These are phyloP conservation scores for Rhizopus delemar DNA, from an alignment of 371 early-diverging fungal genomes.

Conservation along the genomic window DNA sequence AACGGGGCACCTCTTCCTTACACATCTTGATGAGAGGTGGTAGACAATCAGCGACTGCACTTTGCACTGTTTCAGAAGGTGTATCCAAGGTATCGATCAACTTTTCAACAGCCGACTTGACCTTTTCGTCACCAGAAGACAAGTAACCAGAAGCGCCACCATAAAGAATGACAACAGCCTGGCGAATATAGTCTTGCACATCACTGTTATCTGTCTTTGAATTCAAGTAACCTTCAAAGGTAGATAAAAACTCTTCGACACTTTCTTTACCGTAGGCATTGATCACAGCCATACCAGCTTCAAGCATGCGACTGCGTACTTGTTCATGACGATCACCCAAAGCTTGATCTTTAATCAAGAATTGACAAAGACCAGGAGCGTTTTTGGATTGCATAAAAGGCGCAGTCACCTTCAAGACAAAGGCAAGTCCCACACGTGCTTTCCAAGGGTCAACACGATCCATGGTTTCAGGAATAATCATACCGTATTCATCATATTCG, in stretches of 20 bases:
- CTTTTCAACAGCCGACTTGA: slow-evolving; percentile 80
- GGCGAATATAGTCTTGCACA: slow-evolving; percentile 80
- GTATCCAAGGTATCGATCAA: slow-evolving; percentile 89
- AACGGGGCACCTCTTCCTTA: slow-evolving; percentile 60
- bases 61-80: slow-evolving; percentile 94
- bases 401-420: slow-evolving; percentile 72
- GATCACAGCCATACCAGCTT: slow-evolving; percentile 82
- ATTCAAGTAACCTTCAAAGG: slow-evolving; percentile 80
- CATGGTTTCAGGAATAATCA: slow-evolving; percentile 84
- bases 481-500: slow-evolving; percentile 88
- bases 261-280: slow-evolving; percentile 70
- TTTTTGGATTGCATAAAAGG: slow-evolving; percentile 60
- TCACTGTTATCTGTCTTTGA: slow-evolving; percentile 59
- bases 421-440: slow-evolving; percentile 81
- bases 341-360: slow-evolving; percentile 81
- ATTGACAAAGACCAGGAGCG: slow-evolving; percentile 64
- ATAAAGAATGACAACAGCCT: slow-evolving; percentile 88
- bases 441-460: slow-evolving; percentile 81
- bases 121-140: slow-evolving; percentile 69
- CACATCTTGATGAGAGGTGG: slow-evolving; percentile 86
- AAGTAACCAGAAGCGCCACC: slow-evolving; percentile 91
- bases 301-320: slow-evolving; percentile 85
- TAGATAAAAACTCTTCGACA: slow-evolving; percentile 67
- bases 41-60: slow-evolving; percentile 91
- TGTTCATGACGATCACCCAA: slow-evolving; percentile 82